phyloP scores from a whole-genome alignment of 2,329 filamentous ascomycete genomes.

The Shiraia sp. region DNA sequence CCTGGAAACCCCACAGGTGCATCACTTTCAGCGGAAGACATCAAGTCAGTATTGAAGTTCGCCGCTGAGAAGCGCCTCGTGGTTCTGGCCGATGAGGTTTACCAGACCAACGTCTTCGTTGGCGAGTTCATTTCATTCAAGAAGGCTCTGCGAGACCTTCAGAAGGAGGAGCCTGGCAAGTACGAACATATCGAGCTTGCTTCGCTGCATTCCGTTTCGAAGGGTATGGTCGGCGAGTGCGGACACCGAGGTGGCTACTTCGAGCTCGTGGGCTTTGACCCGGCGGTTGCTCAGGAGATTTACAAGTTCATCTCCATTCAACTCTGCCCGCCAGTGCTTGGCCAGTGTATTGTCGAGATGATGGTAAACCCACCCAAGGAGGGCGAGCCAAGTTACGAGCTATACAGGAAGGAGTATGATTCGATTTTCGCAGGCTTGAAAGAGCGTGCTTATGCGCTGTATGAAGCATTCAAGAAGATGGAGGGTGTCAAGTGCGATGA shows the following conservation, averaged over 20 bases:
- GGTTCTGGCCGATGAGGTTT: constrained; percentile 94
- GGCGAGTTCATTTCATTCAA: constrained; percentile 98
- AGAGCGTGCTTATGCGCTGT: constrained; percentile 80
- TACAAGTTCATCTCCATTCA: constrained; percentile 99
- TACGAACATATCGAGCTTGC: constrained; percentile 88
- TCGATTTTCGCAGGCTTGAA: constrained; percentile 78
- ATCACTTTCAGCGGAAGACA: constrained; percentile 75
- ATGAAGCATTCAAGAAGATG: constrained; percentile 90
- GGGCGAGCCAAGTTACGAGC: constrained; percentile 80
- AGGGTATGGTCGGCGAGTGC: constrained; percentile 99
- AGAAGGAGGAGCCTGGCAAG: constrained; percentile 67
- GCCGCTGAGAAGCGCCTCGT: constrained; percentile 85
- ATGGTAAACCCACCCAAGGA: constrained; percentile 94
- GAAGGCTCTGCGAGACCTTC: constrained; percentile 78
- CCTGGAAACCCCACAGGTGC: constrained; percentile 96
- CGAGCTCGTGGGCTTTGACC: constrained; percentile 88
- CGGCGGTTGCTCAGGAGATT: constrained; percentile 84
- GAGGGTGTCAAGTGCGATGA: constrained; percentile 90
- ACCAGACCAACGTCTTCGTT: constrained; percentile 97
- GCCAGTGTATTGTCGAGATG: constrained; percentile 93
- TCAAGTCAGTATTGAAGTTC: constrained; percentile 83
- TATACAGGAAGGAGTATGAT: constrained; percentile 85
- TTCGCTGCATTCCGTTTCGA: constrained; percentile 90
- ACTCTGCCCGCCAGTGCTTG: constrained; percentile 92
- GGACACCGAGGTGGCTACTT: constrained; percentile 98